A percentile compares a stretch with the other conserved stretches of the same genome.
Conservation (phyloP, 352 stramenopile genomes). For the Globisporangium middletonii region DNA sequence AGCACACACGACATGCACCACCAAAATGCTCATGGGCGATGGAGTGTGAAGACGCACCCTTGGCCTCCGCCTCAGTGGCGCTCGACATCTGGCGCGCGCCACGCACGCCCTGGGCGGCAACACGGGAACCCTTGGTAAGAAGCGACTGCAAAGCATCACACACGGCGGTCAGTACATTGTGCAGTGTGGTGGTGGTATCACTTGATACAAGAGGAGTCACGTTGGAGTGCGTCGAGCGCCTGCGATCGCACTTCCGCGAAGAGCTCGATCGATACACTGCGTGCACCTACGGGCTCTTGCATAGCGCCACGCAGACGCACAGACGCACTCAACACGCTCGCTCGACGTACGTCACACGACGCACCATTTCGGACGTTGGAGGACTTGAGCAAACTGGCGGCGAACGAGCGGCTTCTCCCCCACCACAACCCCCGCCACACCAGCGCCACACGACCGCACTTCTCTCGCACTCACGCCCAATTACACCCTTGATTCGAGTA, state of each 20-base stretch:
- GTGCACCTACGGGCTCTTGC: neutral
- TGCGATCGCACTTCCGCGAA: no score
- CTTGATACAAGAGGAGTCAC: no score
- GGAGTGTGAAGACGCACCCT: conserved; percentile 31
- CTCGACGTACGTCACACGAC: neutral
- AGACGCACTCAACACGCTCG: neutral
- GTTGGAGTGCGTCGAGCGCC: no score
- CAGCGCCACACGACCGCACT: neutral
- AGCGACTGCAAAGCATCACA: conserved; percentile 30
- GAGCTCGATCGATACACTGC: neutral
- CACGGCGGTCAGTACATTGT: no score
- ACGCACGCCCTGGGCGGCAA: conserved; percentile 45
- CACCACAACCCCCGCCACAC: neutral
- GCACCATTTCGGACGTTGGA: conserved; percentile 16
- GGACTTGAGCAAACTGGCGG: conserved; percentile 15
- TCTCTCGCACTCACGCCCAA: neutral
- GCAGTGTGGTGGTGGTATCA: no score
- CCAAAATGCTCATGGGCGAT: conserved; percentile 1
- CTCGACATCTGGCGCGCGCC: conserved; percentile 74
- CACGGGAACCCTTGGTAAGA: conserved; percentile 54
- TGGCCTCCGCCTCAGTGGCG: conserved; percentile 76
- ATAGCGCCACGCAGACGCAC: neutral
- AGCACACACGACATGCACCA: conserved; percentile 2
- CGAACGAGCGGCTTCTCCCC: conserved; percentile 1
- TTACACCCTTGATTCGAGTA: neutral